These are phyloP conservation scores for Pseudogymnoascus sp. DNA, from an alignment of 2,329 filamentous ascomycete species.

Conservation along the genomic window DNA sequence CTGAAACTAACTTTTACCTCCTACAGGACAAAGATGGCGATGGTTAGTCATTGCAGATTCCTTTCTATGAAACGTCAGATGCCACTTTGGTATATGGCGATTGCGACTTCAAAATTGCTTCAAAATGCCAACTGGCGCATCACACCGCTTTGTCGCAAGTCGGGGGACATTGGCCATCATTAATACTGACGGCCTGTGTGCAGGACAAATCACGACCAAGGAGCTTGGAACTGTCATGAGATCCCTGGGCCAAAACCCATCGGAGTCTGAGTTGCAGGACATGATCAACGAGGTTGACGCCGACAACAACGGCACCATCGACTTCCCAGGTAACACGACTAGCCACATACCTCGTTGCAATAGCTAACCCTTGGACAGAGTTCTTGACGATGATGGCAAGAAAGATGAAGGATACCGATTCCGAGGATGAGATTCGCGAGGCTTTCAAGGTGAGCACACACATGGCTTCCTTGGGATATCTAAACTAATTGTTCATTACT, in stretches of 20 bases:
- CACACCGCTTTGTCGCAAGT: conserved; percentile 8
- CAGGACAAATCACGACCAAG: conserved; percentile 88
- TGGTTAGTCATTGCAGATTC: conserved; percentile 54
- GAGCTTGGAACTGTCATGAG: conserved; percentile 87
- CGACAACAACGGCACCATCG: conserved; percentile 88
- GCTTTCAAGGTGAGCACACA: conserved; percentile 57
- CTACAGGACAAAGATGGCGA: conserved; percentile 80
- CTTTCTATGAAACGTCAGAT: neutral
- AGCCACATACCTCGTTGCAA: neutral
- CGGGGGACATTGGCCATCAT: neutral
- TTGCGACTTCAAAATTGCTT: neutral
- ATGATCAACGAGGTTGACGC: conserved; percentile 94
- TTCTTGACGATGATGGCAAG: conserved; percentile 91
- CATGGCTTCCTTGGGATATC: neutral
- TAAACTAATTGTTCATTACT: conserved; percentile 16
- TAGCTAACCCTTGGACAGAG: conserved; percentile 45
- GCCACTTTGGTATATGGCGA: neutral
- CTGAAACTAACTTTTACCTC: conserved; percentile 20
- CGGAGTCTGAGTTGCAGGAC: conserved; percentile 82
- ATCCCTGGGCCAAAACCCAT: conserved; percentile 82
- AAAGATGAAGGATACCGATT: conserved; percentile 92
- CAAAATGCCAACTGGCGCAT: conserved; percentile 1
- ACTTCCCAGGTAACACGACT: conserved; percentile 67
- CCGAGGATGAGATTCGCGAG: conserved; percentile 83
- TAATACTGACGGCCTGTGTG: neutral